Base-by-base conservation (phyloP, 345 rosid genomes). In the Eucalyptus polybractea region DNA sequence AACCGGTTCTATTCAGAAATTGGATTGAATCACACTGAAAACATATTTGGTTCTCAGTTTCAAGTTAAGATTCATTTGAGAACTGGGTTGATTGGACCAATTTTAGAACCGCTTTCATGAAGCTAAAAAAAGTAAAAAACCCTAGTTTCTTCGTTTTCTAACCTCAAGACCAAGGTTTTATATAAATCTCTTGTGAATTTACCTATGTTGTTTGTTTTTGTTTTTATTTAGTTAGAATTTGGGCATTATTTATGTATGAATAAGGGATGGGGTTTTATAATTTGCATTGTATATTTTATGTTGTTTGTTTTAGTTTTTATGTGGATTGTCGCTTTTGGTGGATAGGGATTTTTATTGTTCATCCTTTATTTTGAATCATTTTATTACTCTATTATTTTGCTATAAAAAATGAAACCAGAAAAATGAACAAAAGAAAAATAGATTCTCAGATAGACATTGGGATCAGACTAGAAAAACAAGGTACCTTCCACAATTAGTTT, bases 401-500 rank as follows among this genome's bases (percentile, higher is more conserved):
- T 7, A 9, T 13, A 65, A 65, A 65, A 65, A 7, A 11, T 67
- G 3, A 67, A 67, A 56, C 13, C 1, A 22, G 29, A 24, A 56
- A 56, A 56, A 56, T 33, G 22, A 3, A 67, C 21, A 31, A 67
- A 67, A 31, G 40, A 67, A 31, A 67, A 31, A 67, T 6, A 67
- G 0, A 3, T 17, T 67, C 21, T 67, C 1, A 7, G 0, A 16
- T 67, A 31, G 12, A n/a, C 4, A 2, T 0, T n/a, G 4, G 15
- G 15, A 67, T 6, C 6, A 15, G 1, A 65, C 17, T 8, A 7
- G 33, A 65, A 65, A 65, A 67, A 15, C 6, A 67, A 4, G 11
- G 6, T 31, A 16, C 11, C 10, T 67, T 67, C 80, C 10, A 4
- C 3, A 15, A 31, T 8, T n/a, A 67, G 76, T n/a, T 67, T 16